Evolutionary conservation across 2,329 filamentous ascomycete species (phyloP).

Genomic region (Colletotrichum graminicola): DNA sequence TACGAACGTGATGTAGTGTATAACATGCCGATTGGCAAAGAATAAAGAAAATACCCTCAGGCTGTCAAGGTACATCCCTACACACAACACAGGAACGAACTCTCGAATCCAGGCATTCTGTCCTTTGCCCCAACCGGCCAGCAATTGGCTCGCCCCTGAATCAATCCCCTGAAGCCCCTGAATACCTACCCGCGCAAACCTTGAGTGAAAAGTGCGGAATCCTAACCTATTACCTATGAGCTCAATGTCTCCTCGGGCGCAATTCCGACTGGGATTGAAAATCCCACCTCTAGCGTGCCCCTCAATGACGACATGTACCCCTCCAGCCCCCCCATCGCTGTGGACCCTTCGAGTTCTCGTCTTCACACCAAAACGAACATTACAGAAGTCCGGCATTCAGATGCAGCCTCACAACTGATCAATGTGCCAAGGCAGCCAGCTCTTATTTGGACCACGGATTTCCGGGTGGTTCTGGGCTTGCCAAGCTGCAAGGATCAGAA

Average conservation of each 20-base stretch:
- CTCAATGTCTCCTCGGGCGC: not conserved
- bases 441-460: not conserved
- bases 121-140: not conserved
- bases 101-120: constrained; percentile 7
- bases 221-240: not conserved
- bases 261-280: not conserved
- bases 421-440: not conserved
- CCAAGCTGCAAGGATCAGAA: not conserved
- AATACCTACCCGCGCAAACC: not conserved
- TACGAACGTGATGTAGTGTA: not conserved
- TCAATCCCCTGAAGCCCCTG: not conserved
- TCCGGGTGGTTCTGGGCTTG: not conserved
- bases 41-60: not conserved
- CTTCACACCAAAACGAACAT: not conserved
- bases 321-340: not conserved
- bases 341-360: not conserved
- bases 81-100: not conserved
- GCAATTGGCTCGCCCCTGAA: not conserved
- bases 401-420: not conserved
- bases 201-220: not conserved
- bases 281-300: constrained; percentile 4
- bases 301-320: constrained; percentile 24
- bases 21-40: not conserved
- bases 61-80: not conserved
- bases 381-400: not conserved